Percentiles rank a stretch among this genome's conserved stretches.
Conservation (phyloP, 2,329 filamentous ascomycete genomes). For the Fusarium solani-melongenae region DNA sequence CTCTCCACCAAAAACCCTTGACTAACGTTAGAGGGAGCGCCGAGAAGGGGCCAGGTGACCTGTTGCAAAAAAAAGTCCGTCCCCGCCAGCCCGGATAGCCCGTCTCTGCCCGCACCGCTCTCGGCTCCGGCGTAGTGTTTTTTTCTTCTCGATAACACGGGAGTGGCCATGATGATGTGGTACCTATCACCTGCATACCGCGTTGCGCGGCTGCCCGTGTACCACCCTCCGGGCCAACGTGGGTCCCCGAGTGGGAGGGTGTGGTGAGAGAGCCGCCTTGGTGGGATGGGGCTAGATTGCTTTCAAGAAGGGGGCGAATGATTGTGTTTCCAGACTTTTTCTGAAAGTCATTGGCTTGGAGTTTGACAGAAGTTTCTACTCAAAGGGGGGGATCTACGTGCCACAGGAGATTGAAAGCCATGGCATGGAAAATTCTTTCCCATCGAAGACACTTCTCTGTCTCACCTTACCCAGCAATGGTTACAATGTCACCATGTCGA, state of each 20-base stretch:
- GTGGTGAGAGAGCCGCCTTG: background rate
- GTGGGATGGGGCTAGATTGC: background rate
- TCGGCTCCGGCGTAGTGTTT: slow-evolving; percentile 35
- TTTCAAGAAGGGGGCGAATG: background rate
- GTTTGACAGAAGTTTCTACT: background rate
- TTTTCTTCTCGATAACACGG: background rate
- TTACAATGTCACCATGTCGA: background rate
- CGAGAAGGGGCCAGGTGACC: slow-evolving; percentile 28
- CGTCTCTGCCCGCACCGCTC: slow-evolving; percentile 42
- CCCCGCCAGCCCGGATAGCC: slow-evolving; percentile 37
- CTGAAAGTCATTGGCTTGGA: background rate
- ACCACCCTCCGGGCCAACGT: background rate
- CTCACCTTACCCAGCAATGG: background rate
- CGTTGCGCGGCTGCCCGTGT: slow-evolving; percentile 23
- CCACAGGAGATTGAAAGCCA: background rate
- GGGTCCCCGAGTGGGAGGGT: background rate
- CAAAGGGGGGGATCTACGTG: background rate
- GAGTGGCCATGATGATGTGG: slow-evolving; percentile 1
- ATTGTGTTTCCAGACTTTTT: slow-evolving; percentile 7
- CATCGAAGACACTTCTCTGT: background rate
- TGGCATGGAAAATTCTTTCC: background rate
- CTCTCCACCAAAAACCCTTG: slow-evolving; percentile 15
- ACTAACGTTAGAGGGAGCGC: slow-evolving; percentile 1
- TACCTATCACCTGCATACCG: slow-evolving; percentile 2
- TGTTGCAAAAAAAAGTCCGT: slow-evolving; percentile 20